Evolutionary conservation across 345 rosid genomes (phyloP), one percentile per base, ranked within the genome.

Genomic region (Dipteronia dyeriana): DNA sequence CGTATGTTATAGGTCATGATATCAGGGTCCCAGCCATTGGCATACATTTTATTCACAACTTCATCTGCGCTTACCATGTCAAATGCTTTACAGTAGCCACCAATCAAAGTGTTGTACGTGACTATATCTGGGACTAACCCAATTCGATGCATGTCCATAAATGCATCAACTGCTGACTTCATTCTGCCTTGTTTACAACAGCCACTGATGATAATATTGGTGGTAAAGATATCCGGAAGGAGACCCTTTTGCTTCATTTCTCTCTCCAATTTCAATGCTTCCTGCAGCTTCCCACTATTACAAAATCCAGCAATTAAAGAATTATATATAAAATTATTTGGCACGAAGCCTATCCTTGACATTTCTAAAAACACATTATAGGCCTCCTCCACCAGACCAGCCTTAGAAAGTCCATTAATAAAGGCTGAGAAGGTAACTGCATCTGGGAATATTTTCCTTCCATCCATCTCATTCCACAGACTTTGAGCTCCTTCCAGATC

Each of bases 31-130:
- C 86, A 87, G 57, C 93, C 92, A 19, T 73, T 74, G 34, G 82
- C 85, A 80, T 73, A 81, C 88, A 92, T 83, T 80, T 69, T 83
- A 51, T 80, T 83, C 75, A 88, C 73, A 25, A 87, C 66, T 66
- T 85, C 80, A 70, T 86, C 86, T 49, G 90, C 92, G 34, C 77
- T 75, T 71, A 79, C 87, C 83, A 84, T 79, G 85, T 89, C 90
- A 64, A 83, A 80, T 72, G 83, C 85, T 80, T 84, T 88, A 70
- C 88, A 90, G 53, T 81, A 90, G 31, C 91, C 93, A 80, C 74
- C 76, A 57, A 92, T 92, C 85, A 90, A 76, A 41, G 97, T 90
- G 82, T 92, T 92, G 86, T 88, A 90, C 5, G 93, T 89, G 62
- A 90, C 86, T 76, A 85, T 80, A 86, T 92, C 94, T 0, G 92